Percentiles rank a stretch among this genome's conserved stretches.
phyloP scores from a whole-genome alignment of 805 yeast species.

The Lipomyces sp. region DNA sequence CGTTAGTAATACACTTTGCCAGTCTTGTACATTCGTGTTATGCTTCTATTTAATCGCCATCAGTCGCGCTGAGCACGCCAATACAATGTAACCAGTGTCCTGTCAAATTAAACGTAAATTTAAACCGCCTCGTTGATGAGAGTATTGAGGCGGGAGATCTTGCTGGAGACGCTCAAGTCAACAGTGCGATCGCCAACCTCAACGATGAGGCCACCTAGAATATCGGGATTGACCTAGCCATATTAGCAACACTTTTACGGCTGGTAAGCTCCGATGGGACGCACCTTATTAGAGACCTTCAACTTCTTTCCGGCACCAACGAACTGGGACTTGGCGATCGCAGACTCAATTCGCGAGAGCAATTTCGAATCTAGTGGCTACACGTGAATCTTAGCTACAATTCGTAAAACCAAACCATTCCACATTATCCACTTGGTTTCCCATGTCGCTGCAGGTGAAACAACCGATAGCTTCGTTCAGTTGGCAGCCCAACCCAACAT shows the following conservation, averaged over 20 bases:
- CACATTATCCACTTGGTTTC: not conserved
- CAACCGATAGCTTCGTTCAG: not conserved
- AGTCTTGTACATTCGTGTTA: not conserved
- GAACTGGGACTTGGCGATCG: conserved; percentile 75
- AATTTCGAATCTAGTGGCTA: conserved; percentile 77
- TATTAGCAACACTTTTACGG: not conserved
- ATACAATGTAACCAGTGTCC: not conserved
- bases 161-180: conserved; percentile 84
- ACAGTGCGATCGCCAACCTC: conserved; percentile 97
- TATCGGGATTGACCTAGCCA: conserved; percentile 69
- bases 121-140: conserved; percentile 84
- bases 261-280: not conserved
- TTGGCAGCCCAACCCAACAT: not conserved
- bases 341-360: conserved; percentile 74
- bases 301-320: conserved; percentile 88
- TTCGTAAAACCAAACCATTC: not conserved
- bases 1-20: too few species aligned
- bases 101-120: not conserved
- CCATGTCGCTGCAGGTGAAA: not conserved
- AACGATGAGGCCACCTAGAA: conserved; percentile 93
- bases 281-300: conserved; percentile 71
- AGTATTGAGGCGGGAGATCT: conserved; percentile 87
- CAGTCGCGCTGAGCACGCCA: not conserved
- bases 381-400: not conserved
- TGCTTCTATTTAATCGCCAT: not conserved